Evolutionary conservation across 106 monocot genomes (phyloP).

Genomic region (Hemerocallis citrina): DNA sequence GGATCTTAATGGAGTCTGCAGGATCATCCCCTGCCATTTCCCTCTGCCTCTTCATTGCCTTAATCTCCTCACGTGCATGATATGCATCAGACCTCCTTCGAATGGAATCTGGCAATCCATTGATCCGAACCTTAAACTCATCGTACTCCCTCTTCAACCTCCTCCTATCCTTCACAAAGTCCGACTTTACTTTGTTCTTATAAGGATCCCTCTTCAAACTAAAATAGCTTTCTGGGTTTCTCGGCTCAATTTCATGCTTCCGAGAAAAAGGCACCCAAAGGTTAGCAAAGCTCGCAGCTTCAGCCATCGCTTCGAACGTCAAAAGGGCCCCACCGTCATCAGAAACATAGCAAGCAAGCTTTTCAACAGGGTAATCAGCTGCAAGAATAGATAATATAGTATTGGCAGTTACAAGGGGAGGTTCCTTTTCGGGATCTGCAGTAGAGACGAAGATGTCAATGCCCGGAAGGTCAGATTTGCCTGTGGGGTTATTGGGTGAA

Average conservation of each 20-base stretch:
- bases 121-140: conserved; percentile 56
- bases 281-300: conserved; percentile 49
- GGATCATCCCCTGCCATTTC: conserved; percentile 24
- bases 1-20: conserved; percentile 22
- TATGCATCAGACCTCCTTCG: conserved; percentile 45
- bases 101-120: conserved; percentile 47
- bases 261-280: conserved; percentile 59
- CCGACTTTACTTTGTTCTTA: conserved; percentile 41
- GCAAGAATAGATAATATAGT: conserved; percentile 49
- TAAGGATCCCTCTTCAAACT: conserved; percentile 44
- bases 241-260: conserved; percentile 44
- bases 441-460: conserved; percentile 85
- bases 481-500: conserved; percentile 30
- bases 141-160: conserved; percentile 49
- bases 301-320: conserved; percentile 29
- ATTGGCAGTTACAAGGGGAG: conserved; percentile 69
- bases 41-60: conserved; percentile 18
- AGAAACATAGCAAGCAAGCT: conserved; percentile 14
- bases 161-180: conserved; percentile 53
- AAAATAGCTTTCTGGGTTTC: conserved; percentile 58
- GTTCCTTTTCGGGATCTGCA: conserved; percentile 87
- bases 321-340: conserved; percentile 12
- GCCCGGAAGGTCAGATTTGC: conserved; percentile 83
- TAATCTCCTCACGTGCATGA: conserved; percentile 42
- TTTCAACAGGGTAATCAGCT: conserved; percentile 8